These are phyloP conservation scores for Escovopsis sp. DNA, from an alignment of 2,329 filamentous ascomycete genomes.

Conservation along the genomic window DNA sequence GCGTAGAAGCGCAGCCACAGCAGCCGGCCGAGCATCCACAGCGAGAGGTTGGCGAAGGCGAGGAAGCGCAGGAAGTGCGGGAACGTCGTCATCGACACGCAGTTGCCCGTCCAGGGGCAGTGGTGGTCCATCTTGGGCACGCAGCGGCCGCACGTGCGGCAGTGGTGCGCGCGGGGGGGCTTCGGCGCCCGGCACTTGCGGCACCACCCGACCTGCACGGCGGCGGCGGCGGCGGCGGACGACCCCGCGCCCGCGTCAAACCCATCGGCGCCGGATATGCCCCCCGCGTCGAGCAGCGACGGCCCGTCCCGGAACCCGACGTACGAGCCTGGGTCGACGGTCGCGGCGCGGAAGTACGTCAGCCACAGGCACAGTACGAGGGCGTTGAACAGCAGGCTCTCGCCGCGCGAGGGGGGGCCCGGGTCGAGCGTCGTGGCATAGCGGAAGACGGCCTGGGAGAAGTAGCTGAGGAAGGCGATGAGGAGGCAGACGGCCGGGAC, in stretches of 20 bases:
- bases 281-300: conserved; percentile 15
- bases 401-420: conserved; percentile 39
- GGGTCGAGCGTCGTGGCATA: conserved; percentile 35
- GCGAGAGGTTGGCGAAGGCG: conserved; percentile 48
- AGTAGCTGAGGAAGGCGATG: conserved; percentile 55
- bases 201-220: conserved; percentile 50
- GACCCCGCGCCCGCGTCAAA: too few relatives aligned
- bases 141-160: conserved; percentile 58
- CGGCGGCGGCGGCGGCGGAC: too few relatives aligned
- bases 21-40: conserved; percentile 45
- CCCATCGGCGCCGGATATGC: too few relatives aligned
- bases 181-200: conserved; percentile 60
- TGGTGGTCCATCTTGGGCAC: conserved; percentile 77
- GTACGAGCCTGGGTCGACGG: conserved; percentile 42
- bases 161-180: conserved; percentile 68
- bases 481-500: conserved; percentile 53
- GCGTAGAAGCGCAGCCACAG: conserved; percentile 41
- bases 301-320: conserved; percentile 26
- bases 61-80: conserved; percentile 74
- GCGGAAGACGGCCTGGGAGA: conserved; percentile 56
- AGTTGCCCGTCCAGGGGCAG: conserved; percentile 74
- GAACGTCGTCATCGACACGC: conserved; percentile 67
- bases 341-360: conserved; percentile 49
- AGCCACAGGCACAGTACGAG: conserved; percentile 49
- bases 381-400: conserved; percentile 50